Conservation (phyloP, 768 basidiomycete species). For the Terana coerulea region DNA sequence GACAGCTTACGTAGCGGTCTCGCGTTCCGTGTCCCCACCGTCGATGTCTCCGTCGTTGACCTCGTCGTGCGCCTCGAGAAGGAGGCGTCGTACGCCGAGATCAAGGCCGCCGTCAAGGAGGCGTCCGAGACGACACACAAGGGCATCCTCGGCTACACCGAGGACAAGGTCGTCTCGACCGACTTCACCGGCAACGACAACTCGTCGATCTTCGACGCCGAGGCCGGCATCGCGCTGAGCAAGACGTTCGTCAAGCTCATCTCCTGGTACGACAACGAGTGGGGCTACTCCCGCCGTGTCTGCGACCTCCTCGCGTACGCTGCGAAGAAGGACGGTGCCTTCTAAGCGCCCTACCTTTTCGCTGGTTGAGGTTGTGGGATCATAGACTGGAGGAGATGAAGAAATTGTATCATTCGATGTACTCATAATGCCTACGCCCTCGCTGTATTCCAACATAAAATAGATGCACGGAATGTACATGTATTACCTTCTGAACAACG, state of each 20-base stretch:
- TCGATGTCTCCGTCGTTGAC: conserved; percentile 98
- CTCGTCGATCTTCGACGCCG: conserved; percentile 93
- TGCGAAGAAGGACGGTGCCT: conserved; percentile 62
- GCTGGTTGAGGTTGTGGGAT: neutral
- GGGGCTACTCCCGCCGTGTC: conserved; percentile 92
- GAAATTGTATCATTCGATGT: conserved; percentile 6
- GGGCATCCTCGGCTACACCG: conserved; percentile 87
- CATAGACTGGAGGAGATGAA: neutral
- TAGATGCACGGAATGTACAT: conserved; percentile 11
- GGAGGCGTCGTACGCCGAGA: conserved; percentile 79
- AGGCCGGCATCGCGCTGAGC: conserved; percentile 91
- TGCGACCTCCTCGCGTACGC: conserved; percentile 83
- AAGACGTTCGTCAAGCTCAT: conserved; percentile 94
- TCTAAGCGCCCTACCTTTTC: conserved; percentile 15
- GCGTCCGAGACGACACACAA: conserved; percentile 69
- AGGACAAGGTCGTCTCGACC: conserved; percentile 89
- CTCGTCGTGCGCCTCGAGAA: conserved; percentile 92
- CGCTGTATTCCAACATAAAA: neutral
- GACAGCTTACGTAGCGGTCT: conserved; percentile 57
- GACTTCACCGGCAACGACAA: conserved; percentile 80
- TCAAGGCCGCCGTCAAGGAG: conserved; percentile 81
- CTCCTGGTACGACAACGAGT: conserved; percentile 94
- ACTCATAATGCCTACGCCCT: conserved; percentile 1
- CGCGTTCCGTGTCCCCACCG: conserved; percentile 94
- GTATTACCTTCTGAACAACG: neutral